Percentiles rank a stretch among this genome's conserved stretches.
These are phyloP conservation scores for Zalerion maritima DNA, from an alignment of 495 filamentous ascomycete species.

Conservation along the genomic window DNA sequence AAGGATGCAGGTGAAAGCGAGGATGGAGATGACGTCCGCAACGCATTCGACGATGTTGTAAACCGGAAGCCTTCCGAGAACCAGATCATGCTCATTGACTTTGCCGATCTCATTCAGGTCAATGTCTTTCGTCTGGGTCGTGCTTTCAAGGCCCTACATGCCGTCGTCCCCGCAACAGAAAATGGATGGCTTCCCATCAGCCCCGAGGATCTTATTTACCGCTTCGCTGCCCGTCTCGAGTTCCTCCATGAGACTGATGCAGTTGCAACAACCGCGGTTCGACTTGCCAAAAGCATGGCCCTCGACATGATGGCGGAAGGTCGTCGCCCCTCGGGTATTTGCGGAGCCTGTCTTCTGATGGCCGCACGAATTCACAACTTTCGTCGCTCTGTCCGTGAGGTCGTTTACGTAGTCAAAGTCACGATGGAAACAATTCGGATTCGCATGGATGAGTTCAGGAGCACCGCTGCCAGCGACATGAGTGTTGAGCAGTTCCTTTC, in stretches of 20 bases:
- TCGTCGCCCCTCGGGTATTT: conserved; percentile 83
- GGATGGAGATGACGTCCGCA: conserved; percentile 39
- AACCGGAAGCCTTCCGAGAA: too few species aligned
- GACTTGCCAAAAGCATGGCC: conserved; percentile 81
- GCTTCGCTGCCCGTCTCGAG: conserved; percentile 79
- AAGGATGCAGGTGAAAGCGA: too few species aligned
- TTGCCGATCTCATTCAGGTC: conserved; percentile 73
- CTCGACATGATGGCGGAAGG: conserved; percentile 92
- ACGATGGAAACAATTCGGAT: conserved; percentile 80
- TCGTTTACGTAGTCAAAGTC: conserved; percentile 92
- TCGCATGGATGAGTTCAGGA: conserved; percentile 77
- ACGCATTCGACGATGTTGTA: too few species aligned
- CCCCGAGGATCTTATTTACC: conserved; percentile 73
- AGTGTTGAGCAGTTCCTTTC: conserved; percentile 77
- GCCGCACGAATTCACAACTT: conserved; percentile 97
- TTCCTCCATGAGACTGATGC: conserved; percentile 63
- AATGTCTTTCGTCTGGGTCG: conserved; percentile 87
- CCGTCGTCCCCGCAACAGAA: conserved; percentile 42
- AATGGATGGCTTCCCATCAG: conserved; percentile 43
- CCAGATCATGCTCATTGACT: conserved; percentile 97
- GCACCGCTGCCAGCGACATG: conserved; percentile 60
- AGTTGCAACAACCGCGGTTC: conserved; percentile 73
- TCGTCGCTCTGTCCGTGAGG: conserved; percentile 74
- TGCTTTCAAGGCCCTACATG: conserved; percentile 61
- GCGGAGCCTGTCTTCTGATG: conserved; percentile 84